These are phyloP conservation scores for Penicillium dipodomyicola DNA, from an alignment of 495 filamentous ascomycete species.

Conservation along the genomic window DNA sequence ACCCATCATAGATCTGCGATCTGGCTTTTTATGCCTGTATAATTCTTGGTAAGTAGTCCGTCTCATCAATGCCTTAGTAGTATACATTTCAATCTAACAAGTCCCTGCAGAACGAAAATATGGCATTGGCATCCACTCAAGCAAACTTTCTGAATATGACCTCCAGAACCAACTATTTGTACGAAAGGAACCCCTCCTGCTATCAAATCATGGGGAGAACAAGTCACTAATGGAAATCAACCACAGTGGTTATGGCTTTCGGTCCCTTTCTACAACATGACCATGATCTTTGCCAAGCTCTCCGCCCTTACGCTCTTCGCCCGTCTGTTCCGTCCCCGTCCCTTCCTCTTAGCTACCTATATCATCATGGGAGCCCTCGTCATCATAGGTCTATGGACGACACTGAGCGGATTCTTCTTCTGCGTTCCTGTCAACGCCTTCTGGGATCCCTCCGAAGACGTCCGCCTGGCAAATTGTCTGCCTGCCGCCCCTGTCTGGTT, in stretches of 20 bases:
- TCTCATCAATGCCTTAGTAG: neutral
- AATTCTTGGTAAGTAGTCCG: conserved; percentile 26
- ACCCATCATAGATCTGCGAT: conserved; percentile 17
- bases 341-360: conserved; percentile 30
- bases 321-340: conserved; percentile 37
- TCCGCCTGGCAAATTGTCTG: conserved; percentile 26
- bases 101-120: conserved; percentile 15
- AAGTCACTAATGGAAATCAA: neutral
- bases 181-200: neutral
- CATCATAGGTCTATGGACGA: conserved; percentile 35
- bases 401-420: conserved; percentile 38
- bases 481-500: conserved; percentile 38
- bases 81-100: conserved; percentile 7
- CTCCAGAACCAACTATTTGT: conserved; percentile 16
- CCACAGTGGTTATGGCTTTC: conserved; percentile 38
- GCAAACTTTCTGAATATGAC: neutral
- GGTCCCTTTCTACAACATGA: conserved; percentile 42
- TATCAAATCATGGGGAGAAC: neutral
- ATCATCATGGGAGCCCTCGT: conserved; percentile 34
- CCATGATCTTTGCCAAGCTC: conserved; percentile 45
- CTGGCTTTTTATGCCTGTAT: conserved; percentile 28
- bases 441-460: conserved; percentile 19
- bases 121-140: conserved; percentile 14
- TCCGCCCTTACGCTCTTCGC: conserved; percentile 42
- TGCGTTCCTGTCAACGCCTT: conserved; percentile 37